phyloP scores from a whole-genome alignment of 2,329 filamentous ascomycete species.

The Pestalotiopsis sp. region DNA sequence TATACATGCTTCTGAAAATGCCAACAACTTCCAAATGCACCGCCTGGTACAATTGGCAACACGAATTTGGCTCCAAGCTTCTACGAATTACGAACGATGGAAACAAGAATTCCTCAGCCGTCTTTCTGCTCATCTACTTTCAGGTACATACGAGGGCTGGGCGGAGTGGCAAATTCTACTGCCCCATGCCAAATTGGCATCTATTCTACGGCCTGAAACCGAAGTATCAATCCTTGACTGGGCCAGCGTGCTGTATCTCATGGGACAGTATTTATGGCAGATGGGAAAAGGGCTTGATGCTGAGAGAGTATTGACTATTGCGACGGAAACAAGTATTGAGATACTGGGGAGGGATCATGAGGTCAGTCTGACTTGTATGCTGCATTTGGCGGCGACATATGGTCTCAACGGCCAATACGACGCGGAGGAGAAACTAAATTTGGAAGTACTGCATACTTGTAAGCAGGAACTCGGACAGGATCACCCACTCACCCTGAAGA shows the following conservation, averaged over 20 bases:
- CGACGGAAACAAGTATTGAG: too few relatives aligned
- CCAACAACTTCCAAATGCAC: constrained; percentile 42
- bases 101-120: constrained; percentile 30
- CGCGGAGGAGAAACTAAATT: constrained; percentile 12
- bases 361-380: constrained; percentile 19
- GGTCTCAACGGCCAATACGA: not conserved
- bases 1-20: constrained; percentile 24
- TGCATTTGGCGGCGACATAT: constrained; percentile 22
- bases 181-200: too few relatives aligned
- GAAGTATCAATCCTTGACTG: too few relatives aligned
- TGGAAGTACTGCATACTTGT: not conserved
- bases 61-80: constrained; percentile 33
- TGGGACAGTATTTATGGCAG: too few relatives aligned
- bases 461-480: not conserved
- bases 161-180: too few relatives aligned
- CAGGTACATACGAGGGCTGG: not conserved
- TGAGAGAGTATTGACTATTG: too few relatives aligned
- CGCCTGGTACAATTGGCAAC: constrained; percentile 41
- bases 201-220: too few relatives aligned
- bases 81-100: constrained; percentile 29
- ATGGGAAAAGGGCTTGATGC: too few relatives aligned
- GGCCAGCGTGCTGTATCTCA: too few relatives aligned
- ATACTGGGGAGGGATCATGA: too few relatives aligned
- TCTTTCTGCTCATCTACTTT: constrained; percentile 30
- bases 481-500: not conserved